Evolutionary conservation across 495 filamentous ascomycete genomes (phyloP).

Genomic region (Sphaerosporella brunnea): DNA sequence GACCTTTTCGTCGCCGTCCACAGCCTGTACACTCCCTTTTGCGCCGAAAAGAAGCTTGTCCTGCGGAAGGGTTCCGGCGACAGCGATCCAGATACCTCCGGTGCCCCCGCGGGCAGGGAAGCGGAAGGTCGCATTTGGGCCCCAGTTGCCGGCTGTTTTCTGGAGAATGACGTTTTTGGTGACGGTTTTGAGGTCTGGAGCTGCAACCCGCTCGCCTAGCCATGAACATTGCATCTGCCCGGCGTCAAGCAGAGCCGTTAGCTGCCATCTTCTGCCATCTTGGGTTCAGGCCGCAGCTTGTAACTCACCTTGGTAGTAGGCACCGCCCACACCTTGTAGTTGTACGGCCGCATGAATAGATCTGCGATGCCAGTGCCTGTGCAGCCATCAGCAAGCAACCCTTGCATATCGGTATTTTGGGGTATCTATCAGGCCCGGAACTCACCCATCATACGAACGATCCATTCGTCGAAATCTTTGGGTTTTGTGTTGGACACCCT

Average conservation of each 20-base stretch:
- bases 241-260: constrained; percentile 1
- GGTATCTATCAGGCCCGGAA: constrained; percentile 1
- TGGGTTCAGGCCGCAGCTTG: no score
- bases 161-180: constrained; percentile 88
- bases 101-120: constrained; percentile 94
- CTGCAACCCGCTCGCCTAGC: constrained; percentile 97
- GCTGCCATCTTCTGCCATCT: neutral
- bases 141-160: constrained; percentile 96
- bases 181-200: constrained; percentile 88
- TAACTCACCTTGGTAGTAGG: constrained; percentile 78
- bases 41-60: constrained; percentile 81
- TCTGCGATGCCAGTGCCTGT: constrained; percentile 55
- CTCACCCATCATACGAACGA: constrained; percentile 73
- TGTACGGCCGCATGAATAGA: constrained; percentile 98
- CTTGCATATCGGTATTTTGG: neutral
- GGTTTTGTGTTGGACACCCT: constrained; percentile 81
- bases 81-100: constrained; percentile 97
- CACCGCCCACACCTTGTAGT: constrained; percentile 99
- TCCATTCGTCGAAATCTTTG: constrained; percentile 96
- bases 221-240: constrained; percentile 99
- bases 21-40: constrained; percentile 63
- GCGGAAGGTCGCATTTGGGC: constrained; percentile 93
- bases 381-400: neutral
- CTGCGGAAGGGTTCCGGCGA: constrained; percentile 81
- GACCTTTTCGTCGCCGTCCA: constrained; percentile 66